Percentiles rank a stretch among this genome's conserved stretches.
phyloP scores from a whole-genome alignment of 345 rosid species.

The Rhodamnia argentea region DNA sequence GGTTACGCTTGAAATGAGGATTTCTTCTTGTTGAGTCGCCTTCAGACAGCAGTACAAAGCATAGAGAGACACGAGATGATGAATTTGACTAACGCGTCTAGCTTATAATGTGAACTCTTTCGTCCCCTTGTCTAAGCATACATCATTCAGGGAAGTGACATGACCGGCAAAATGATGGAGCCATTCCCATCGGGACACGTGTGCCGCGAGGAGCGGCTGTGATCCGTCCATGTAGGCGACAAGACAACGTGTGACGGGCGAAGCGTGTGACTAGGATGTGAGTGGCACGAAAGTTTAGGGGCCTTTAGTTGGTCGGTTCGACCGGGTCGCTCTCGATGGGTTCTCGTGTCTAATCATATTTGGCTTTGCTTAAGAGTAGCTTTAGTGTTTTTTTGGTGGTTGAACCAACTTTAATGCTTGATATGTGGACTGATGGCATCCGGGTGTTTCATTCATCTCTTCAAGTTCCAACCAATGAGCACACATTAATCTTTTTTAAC shows the following conservation, averaged over 20 bases:
- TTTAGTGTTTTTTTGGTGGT: background rate
- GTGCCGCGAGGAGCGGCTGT: constrained; percentile 11
- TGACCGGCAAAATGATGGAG: background rate
- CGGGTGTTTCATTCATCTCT: background rate
- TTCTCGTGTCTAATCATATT: background rate
- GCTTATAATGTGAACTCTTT: background rate
- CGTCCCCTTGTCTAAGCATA: background rate
- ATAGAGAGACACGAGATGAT: background rate
- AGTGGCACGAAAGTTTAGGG: background rate
- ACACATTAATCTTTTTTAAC: background rate
- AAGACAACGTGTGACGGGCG: constrained; percentile 4
- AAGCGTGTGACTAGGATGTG: constrained; percentile 13
- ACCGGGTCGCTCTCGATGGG: background rate
- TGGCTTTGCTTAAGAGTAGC: background rate
- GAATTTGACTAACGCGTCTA: background rate
- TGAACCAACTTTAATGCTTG: background rate
- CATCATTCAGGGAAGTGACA: background rate
- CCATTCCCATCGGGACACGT: constrained; percentile 22
- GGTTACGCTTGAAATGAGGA: background rate
- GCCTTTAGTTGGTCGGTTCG: background rate
- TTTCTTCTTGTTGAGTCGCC: background rate
- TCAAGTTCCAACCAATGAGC: background rate
- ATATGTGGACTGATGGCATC: background rate
- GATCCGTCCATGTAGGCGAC: constrained; percentile 26
- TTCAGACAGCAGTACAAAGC: background rate